Evolutionary conservation across 2,329 filamentous ascomycete species (phyloP).

Genomic region (Xylaria arbuscula): DNA sequence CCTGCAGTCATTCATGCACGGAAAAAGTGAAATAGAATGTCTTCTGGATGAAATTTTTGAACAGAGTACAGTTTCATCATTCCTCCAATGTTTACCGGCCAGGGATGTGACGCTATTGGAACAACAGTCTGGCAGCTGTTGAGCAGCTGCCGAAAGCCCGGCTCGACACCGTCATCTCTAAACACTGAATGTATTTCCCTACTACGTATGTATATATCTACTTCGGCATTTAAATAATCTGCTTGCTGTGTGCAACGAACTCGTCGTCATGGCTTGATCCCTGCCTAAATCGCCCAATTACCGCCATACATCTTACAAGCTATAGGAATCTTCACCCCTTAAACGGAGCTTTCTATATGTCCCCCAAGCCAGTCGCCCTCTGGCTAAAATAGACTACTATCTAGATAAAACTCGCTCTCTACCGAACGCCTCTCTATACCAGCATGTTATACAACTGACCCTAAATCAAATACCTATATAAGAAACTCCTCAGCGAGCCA

Average conservation of each 20-base stretch:
- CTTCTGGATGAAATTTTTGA: background rate
- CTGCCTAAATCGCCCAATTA: background rate
- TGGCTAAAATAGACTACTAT: background rate
- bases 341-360: background rate
- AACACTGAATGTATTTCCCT: no score
- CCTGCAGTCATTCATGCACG: background rate
- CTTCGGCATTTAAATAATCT: no score
- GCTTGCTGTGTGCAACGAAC: background rate
- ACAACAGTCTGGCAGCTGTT: constrained; percentile 6
- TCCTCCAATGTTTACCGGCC: background rate
- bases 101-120: background rate
- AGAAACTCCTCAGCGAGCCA: constrained; percentile 83
- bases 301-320: background rate
- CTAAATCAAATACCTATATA: constrained; percentile 58
- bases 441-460: background rate
- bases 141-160: background rate
- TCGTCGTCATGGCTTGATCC: background rate
- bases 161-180: no score
- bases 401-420: background rate
- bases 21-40: background rate
- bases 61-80: background rate
- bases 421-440: constrained; percentile 7
- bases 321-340: background rate
- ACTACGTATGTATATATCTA: no score
- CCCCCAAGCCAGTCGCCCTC: background rate